These are phyloP conservation scores for Misopates orontium DNA, from an alignment of 257 asterid genomes.

Conservation along the genomic window DNA sequence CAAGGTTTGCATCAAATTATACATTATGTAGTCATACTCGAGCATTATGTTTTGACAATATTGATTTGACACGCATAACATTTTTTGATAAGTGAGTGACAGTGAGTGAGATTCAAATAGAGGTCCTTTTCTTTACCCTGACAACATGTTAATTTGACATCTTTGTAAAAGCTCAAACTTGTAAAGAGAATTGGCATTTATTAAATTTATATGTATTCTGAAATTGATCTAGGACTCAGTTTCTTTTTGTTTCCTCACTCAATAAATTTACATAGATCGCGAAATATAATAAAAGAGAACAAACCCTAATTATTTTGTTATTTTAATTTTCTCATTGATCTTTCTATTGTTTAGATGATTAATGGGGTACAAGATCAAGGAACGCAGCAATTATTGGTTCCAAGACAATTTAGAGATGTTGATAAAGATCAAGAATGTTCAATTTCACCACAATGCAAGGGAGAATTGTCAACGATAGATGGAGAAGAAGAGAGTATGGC, in stretches of 20 bases:
- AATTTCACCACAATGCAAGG: conserved; percentile 21
- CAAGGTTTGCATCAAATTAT: conserved; percentile 28
- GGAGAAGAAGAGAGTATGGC: conserved; percentile 8
- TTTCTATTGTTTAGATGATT: conserved; percentile 17
- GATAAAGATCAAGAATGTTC: conserved; percentile 25
- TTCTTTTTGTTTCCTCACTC: neutral
- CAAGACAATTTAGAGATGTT: neutral
- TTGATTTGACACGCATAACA: too few relatives aligned
- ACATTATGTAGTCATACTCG: neutral
- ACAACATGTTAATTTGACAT: too few relatives aligned
- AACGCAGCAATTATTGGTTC: conserved; percentile 10
- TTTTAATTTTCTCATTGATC: neutral
- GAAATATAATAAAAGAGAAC: too few relatives aligned
- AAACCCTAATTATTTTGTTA: neutral
- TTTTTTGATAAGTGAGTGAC: too few relatives aligned
- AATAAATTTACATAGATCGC: neutral
- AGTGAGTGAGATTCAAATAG: too few relatives aligned
- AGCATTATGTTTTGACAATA: too few relatives aligned
- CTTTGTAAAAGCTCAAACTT: too few relatives aligned
- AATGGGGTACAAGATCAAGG: conserved; percentile 17
- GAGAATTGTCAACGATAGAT: conserved; percentile 16
- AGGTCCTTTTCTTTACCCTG: too few relatives aligned
- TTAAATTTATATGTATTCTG: too few relatives aligned
- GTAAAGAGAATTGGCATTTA: too few relatives aligned
- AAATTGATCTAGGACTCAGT: too few relatives aligned